Evolutionary conservation across 768 basidiomycete genomes (phyloP).

Genomic region (Gloeostereum incarnatum): DNA sequence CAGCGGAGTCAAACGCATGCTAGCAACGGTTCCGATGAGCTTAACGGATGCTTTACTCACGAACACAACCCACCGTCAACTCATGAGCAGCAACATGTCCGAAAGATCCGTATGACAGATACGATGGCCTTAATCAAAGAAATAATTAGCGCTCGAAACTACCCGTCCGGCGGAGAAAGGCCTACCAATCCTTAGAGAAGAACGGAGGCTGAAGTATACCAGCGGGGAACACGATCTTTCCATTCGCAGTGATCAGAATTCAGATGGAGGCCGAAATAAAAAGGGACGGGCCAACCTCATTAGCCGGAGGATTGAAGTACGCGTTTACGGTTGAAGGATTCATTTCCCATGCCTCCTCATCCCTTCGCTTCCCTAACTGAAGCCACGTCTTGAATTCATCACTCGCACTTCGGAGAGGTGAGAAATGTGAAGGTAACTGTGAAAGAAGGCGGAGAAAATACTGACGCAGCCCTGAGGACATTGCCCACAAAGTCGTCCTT

Average conservation of each 20-base stretch:
- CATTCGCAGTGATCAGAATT: too few relatives aligned
- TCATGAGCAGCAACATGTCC: constrained; percentile 92
- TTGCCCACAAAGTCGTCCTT: constrained; percentile 78
- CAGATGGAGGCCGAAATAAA: too few relatives aligned
- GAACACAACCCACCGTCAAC: constrained; percentile 51
- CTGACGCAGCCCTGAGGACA: constrained; percentile 53
- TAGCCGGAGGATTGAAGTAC: constrained; percentile 80
- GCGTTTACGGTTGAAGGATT: constrained; percentile 81
- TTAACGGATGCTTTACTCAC: not conserved
- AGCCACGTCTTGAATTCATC: constrained; percentile 66
- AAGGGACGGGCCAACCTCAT: too few relatives aligned
- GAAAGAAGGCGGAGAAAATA: constrained; percentile 7
- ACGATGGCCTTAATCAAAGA: constrained; percentile 82
- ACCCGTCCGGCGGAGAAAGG: too few relatives aligned
- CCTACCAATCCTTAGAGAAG: constrained; percentile 73
- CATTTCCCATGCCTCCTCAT: constrained; percentile 82
- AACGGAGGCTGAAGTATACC: constrained; percentile 92
- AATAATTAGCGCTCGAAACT: too few relatives aligned
- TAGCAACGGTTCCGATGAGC: constrained; percentile 18
- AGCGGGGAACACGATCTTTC: constrained; percentile 89
- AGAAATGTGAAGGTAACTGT: constrained; percentile 1
- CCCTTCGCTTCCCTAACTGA: constrained; percentile 57
- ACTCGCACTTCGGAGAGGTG: constrained; percentile 31
- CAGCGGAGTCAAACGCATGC: constrained; percentile 89
- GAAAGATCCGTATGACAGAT: constrained; percentile 87